Conservation (phyloP, 805 yeast species). For the Kregervanrija delftensis region DNA sequence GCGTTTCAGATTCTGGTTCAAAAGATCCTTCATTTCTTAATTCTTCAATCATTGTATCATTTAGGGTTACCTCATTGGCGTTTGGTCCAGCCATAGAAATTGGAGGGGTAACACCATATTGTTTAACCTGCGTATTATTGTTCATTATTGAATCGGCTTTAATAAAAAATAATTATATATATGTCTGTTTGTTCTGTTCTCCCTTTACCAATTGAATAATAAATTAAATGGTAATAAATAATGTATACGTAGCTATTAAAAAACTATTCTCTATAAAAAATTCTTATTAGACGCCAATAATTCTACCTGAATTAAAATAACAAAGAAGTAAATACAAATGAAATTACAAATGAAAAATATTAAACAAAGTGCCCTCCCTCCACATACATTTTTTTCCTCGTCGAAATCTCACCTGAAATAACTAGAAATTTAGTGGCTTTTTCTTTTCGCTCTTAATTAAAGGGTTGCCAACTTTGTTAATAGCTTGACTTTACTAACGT, state of each 20-base stretch:
- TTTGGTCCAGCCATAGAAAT: slow-evolving; percentile 84
- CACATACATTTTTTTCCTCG: background rate
- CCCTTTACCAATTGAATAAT: background rate
- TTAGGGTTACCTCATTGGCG: slow-evolving; percentile 65
- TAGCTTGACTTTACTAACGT: no score
- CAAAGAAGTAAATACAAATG: no score
- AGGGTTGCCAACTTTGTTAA: no score
- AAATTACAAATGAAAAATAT: no score
- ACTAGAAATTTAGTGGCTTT: background rate
- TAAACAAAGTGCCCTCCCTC: no score
- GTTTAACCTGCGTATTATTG: slow-evolving; percentile 10
- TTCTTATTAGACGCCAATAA: no score
- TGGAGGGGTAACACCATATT: slow-evolving; percentile 74
- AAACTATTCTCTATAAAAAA: no score
- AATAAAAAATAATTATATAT: background rate
- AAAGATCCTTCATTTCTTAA: slow-evolving; percentile 80
- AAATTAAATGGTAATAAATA: background rate
- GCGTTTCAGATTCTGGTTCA: slow-evolving; percentile 80
- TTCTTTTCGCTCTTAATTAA: background rate
- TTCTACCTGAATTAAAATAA: no score
- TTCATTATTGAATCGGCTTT: background rate
- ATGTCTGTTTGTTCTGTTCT: background rate
- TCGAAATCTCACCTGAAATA: background rate
- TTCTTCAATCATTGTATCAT: slow-evolving; percentile 72
- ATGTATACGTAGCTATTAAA: background rate